These are phyloP conservation scores for Cubamyces lactineus DNA, from an alignment of 768 basidiomycete species.

Conservation along the genomic window DNA sequence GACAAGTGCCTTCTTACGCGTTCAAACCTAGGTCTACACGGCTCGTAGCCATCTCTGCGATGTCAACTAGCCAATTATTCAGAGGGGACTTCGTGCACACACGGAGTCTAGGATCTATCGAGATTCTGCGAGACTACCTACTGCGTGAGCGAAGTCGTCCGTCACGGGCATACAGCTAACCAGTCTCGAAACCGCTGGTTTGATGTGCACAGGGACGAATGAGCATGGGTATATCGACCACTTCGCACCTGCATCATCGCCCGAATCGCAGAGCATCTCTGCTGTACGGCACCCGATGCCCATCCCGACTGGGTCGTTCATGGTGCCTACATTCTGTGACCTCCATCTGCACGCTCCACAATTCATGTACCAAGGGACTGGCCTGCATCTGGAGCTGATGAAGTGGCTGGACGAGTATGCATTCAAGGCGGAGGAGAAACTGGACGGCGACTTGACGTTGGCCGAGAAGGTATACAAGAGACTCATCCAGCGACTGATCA, in stretches of 20 bases:
- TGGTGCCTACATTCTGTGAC: constrained; percentile 82
- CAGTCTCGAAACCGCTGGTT: background rate
- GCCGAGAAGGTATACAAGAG: constrained; percentile 69
- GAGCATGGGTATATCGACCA: constrained; percentile 54
- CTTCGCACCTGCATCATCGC: constrained; percentile 38
- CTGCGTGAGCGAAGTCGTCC: constrained; percentile 42
- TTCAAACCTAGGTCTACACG: too few species aligned
- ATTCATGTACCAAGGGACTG: constrained; percentile 86
- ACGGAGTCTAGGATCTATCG: constrained; percentile 52
- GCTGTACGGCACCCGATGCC: constrained; percentile 27
- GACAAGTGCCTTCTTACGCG: too few species aligned
- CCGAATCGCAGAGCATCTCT: constrained; percentile 29
- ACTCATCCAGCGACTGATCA: constrained; percentile 66
- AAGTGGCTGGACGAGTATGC: constrained; percentile 84
- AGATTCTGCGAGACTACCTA: constrained; percentile 59
- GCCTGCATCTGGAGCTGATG: constrained; percentile 83
- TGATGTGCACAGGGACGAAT: constrained; percentile 34
- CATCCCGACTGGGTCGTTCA: constrained; percentile 59
- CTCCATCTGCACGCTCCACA: constrained; percentile 89
- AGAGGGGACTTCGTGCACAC: constrained; percentile 63
- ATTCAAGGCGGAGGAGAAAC: constrained; percentile 75
- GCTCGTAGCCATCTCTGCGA: background rate
- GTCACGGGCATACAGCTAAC: too few species aligned
- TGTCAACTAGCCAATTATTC: constrained; percentile 31
- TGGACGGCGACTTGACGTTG: constrained; percentile 64